These are phyloP conservation scores for Suillus variegatus DNA, from an alignment of 768 basidiomycete species.

Conservation along the genomic window DNA sequence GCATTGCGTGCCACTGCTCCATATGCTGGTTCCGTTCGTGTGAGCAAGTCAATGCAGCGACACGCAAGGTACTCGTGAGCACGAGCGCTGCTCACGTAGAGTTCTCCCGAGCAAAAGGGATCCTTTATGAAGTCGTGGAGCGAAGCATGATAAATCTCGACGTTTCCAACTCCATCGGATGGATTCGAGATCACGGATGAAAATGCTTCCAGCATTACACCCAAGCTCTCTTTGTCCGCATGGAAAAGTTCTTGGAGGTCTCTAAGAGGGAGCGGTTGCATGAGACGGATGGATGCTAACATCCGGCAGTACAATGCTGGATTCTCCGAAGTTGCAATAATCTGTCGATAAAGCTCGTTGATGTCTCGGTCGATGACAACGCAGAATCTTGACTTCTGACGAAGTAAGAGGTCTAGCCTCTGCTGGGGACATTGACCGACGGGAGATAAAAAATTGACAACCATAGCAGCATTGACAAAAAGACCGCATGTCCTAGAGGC, in stretches of 20 bases:
- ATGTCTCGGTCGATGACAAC: not conserved
- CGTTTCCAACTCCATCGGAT: not conserved
- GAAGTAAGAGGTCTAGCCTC: constrained; percentile 1
- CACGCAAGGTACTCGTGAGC: not conserved
- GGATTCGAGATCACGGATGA: not conserved
- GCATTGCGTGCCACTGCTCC: not conserved
- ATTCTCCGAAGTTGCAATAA: not conserved
- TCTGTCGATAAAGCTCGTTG: not conserved
- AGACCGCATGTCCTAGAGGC: constrained; percentile 13
- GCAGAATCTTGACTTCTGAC: not conserved
- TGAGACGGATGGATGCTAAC: not conserved
- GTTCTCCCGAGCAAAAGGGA: not conserved
- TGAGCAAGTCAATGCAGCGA: not conserved
- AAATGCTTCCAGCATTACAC: not conserved
- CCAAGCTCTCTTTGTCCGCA: not conserved
- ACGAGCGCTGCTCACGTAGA: not conserved
- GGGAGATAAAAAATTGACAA: constrained; percentile 16
- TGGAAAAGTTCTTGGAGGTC: not conserved
- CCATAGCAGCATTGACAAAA: constrained; percentile 19
- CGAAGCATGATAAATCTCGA: constrained; percentile 7
- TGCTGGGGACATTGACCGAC: not conserved
- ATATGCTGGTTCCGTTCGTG: not conserved
- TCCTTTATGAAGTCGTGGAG: not conserved
- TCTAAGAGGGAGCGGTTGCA: not conserved
- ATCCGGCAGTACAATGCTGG: not conserved